Evolutionary conservation across 2,329 filamentous ascomycete genomes (phyloP), one percentile per base, ranked within the genome.

Genomic region (Orbilia blumenaviensis): DNA sequence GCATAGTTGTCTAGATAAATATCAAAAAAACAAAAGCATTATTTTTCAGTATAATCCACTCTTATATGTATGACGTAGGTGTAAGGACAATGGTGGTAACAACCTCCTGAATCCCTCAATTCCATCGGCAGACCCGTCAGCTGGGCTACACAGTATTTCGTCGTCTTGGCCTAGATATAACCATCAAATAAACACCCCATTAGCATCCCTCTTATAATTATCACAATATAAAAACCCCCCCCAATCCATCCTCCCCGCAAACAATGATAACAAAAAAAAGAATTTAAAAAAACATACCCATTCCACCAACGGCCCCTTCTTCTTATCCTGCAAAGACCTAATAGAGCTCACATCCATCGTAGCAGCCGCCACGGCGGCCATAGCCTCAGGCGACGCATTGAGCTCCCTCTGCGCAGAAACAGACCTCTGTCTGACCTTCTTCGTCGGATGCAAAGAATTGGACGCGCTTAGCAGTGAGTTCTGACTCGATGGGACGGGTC

Each of bases 111-210:
- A 23, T 76, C 75, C 50, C 78, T 79, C 27, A 80, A 66, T 48
- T 79, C 71, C 52, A 78, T 73, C 5, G 80, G 80, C 23, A 80
- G 41, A 16, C 77, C 79, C 25, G 79, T 78, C 38, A 80, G 75
- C 68, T 75, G 79, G 5, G 79, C 79, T 42, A 80, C 80, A 48
- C 79, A 77, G 54, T 80, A 80, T 62, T 80, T 80, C 16, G 79
- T 74, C 27, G 80, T 80, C 73, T 79, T 80, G 16, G 80, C 80
- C 79, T 80, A 48, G 12, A 61, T 54, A 60, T 66, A n/a, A n/a
- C n/a, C n/a, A n/a, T n/a, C n/a, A n/a, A n/a, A n/a, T n/a, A n/a
- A n/a, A n/a, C n/a, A n/a, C n/a, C 36, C 34, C 29, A 56, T 74
- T 38, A 74, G 46, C 41, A 18, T 8, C 42, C 27, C 27, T 32